phyloP scores from a whole-genome alignment of 176 grass and related monocot species.

The Elaeis guineensis region DNA sequence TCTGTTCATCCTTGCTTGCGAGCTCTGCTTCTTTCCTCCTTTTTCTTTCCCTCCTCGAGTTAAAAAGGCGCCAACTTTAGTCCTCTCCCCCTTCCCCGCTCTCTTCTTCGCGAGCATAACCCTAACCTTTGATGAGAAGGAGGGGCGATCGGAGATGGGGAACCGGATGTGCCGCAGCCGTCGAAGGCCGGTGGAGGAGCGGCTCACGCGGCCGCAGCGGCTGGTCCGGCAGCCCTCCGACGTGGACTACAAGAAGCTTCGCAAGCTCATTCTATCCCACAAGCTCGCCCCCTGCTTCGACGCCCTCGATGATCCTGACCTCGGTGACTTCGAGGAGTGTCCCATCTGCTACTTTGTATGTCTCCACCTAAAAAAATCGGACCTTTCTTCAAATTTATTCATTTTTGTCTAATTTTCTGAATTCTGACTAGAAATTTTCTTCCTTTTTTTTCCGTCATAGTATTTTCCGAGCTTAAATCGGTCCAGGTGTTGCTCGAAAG shows the following conservation, averaged over 20 bases:
- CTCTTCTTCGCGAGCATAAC: background rate
- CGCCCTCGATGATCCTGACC: slow-evolving; percentile 33
- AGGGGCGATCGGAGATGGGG: slow-evolving; percentile 28
- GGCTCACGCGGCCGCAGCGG: slow-evolving; percentile 56
- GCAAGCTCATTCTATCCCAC: slow-evolving; percentile 39
- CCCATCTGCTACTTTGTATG: slow-evolving; percentile 79
- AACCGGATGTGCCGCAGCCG: slow-evolving; percentile 22
- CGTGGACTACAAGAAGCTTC: slow-evolving; percentile 51
- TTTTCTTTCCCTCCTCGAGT: background rate
- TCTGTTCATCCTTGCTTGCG: background rate
- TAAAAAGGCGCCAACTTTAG: background rate
- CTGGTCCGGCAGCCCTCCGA: slow-evolving; percentile 47
- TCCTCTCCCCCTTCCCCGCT: background rate
- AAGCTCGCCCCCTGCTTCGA: slow-evolving; percentile 76
- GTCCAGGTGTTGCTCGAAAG: slow-evolving; percentile 73
- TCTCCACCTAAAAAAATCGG: background rate
- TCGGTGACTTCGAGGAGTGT: slow-evolving; percentile 36
- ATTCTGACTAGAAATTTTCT: background rate
- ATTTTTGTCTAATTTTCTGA: background rate
- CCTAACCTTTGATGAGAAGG: slow-evolving; percentile 1
- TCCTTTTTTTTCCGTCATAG: slow-evolving; percentile 22
- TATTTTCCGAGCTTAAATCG: slow-evolving; percentile 62
- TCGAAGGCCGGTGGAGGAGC: slow-evolving; percentile 45
- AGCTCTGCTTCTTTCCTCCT: background rate
- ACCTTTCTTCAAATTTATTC: background rate